Evolutionary conservation across 805 yeast species (phyloP), one percentile per base, ranked within the genome.

Genomic region (Suhomyces vadensis): DNA sequence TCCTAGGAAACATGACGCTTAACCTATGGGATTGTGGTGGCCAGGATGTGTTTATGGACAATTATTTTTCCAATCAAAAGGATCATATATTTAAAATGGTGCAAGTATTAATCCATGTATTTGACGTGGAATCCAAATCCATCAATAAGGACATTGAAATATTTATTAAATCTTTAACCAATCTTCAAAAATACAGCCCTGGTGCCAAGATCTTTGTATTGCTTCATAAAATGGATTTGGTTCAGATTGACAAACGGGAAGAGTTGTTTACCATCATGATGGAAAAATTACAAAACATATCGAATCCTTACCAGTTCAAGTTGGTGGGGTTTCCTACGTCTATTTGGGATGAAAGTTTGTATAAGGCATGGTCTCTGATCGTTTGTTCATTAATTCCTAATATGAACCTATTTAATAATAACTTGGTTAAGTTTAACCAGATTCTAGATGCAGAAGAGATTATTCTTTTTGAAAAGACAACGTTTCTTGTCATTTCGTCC

Each of bases 1-100:
- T 94, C 57, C 71, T 94, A 47, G 97, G 97, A 1, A 91, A 92
- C 61, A 89, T 94, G 95, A 90, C 97, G 1, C 72, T 94, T 37
- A 92, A 92, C 57, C 71, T 94, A 17, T 91, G 98, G 98, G 99
- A 94, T 64, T 94, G 99, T 67, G 99, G 98, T 57, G 96, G 96
- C 3, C 99, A 94, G 62, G 97, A 94, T 63, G 89, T 86, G 2
- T 94, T 91, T 54, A 91, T 94, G 88, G 97, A 92, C 58, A 90
- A 88, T 63, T 94, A 94, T 61, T 83, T 88, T 58, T 80, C 91
- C 3, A 83, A 87, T 43, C 95, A 89, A 51, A 82, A 88, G 47
- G 96, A 87, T 61, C 96, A 91, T 58, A 90, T 92, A 36, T 92
- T 92, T 71, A 86, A 89, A 57, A 88, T 89, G 85, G 96, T 91